Percentiles rank a stretch among this genome's conserved stretches.
phyloP scores from a whole-genome alignment of 306 rosid species.

The Abrus pulchellus region DNA sequence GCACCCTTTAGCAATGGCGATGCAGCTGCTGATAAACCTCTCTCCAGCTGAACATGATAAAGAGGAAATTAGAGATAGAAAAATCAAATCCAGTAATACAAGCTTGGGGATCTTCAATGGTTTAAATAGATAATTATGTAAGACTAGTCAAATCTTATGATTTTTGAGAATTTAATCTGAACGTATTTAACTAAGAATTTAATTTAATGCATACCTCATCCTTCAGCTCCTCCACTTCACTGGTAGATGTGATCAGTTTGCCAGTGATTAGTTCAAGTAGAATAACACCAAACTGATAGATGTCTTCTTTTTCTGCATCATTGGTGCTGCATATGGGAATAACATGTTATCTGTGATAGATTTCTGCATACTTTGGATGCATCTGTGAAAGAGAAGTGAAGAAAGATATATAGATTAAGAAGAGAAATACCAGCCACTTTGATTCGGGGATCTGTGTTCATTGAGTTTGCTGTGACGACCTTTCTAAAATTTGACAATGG shows the following conservation, averaged over 20 bases:
- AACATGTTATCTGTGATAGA: background rate
- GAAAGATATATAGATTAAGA: constrained; percentile 15
- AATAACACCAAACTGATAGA: constrained; percentile 80
- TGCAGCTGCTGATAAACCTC: constrained; percentile 63
- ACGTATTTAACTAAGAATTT: background rate
- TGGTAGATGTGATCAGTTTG: constrained; percentile 57
- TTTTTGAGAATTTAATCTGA: background rate
- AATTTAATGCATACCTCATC: constrained; percentile 60
- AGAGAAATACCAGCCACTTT: constrained; percentile 50
- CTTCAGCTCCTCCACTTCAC: constrained; percentile 66
- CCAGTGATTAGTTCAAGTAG: constrained; percentile 84
- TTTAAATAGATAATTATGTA: background rate
- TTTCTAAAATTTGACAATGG: constrained; percentile 44
- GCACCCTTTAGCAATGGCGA: constrained; percentile 49
- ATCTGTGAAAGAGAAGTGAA: background rate
- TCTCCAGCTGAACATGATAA: constrained; percentile 64
- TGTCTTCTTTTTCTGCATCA: constrained; percentile 83
- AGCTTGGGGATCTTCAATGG: constrained; percentile 16
- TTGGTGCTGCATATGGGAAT: constrained; percentile 47
- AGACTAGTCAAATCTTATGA: background rate
- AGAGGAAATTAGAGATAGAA: constrained; percentile 8
- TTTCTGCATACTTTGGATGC: background rate
- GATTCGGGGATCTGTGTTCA: constrained; percentile 33
- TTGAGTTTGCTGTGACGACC: constrained; percentile 41
- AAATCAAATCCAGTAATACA: background rate